Evolutionary conservation across 2,329 filamentous ascomycete genomes (phyloP).

Genomic region (Escovopsis sp.): DNA sequence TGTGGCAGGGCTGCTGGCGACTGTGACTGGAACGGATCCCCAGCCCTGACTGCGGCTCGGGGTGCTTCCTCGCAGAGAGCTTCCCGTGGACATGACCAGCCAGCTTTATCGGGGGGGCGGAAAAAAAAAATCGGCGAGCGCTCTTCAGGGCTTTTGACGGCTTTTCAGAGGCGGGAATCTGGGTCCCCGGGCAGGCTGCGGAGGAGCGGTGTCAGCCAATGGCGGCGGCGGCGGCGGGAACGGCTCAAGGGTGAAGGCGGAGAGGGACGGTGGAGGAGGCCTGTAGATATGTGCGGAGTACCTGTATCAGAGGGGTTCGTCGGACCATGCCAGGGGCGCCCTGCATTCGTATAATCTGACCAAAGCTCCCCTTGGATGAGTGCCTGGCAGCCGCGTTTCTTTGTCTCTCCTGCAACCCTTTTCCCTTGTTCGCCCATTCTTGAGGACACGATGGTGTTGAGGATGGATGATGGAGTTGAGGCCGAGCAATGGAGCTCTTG

Average conservation of each 20-base stretch:
- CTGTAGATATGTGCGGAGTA: too few relatives aligned
- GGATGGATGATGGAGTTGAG: too few relatives aligned
- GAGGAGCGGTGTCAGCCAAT: conserved; percentile 6
- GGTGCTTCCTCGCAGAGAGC: conserved; percentile 50
- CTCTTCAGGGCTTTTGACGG: conserved; percentile 1
- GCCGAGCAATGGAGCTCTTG: too few relatives aligned
- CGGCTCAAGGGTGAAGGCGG: conserved; percentile 6
- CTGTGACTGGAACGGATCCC: conserved; percentile 42
- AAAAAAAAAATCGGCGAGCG: neutral
- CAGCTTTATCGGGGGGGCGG: neutral
- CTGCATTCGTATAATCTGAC: too few relatives aligned
- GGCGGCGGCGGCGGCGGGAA: conserved; percentile 5
- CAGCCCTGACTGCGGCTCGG: conserved; percentile 46
- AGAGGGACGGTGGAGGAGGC: conserved; percentile 5
- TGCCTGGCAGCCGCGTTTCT: too few relatives aligned
- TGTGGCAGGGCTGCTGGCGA: conserved; percentile 30
- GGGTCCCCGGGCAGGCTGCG: conserved; percentile 3
- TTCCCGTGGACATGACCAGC: conserved; percentile 26
- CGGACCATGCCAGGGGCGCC: too few relatives aligned
- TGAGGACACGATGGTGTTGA: too few relatives aligned
- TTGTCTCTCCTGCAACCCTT: too few relatives aligned
- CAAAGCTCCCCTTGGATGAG: too few relatives aligned
- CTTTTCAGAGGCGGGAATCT: conserved; percentile 1
- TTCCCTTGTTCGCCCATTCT: too few relatives aligned
- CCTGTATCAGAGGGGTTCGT: too few relatives aligned